phyloP scores from a whole-genome alignment of 2,329 filamentous ascomycete genomes.

The Tolypocladium amazonense region DNA sequence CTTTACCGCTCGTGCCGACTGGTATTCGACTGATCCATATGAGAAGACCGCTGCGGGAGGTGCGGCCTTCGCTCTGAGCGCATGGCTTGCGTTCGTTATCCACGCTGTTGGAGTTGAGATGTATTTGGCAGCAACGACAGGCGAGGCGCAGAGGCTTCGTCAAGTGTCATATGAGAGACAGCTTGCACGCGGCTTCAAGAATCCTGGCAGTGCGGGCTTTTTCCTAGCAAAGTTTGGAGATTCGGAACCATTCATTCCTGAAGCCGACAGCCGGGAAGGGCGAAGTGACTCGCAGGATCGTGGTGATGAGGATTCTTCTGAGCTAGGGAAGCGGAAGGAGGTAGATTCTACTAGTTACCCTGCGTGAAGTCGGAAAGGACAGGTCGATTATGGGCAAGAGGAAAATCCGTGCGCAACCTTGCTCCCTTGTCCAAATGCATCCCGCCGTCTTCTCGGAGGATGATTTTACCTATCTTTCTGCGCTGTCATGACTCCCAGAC shows the following conservation, averaged over 20 bases:
- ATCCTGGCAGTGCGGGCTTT: constrained; percentile 36
- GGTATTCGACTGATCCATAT: constrained; percentile 12
- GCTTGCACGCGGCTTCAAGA: constrained; percentile 38
- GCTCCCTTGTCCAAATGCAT: too few species aligned
- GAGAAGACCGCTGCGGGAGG: constrained; percentile 21
- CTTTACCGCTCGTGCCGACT: constrained; percentile 6
- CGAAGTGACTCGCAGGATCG: too few species aligned
- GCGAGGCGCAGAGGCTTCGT: constrained; percentile 40
- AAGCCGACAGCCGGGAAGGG: too few species aligned
- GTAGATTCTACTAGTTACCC: too few species aligned
- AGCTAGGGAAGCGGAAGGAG: too few species aligned
- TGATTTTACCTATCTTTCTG: too few species aligned
- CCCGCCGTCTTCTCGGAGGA: too few species aligned
- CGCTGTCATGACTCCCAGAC: too few species aligned
- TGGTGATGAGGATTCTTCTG: too few species aligned
- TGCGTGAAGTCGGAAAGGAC: too few species aligned
- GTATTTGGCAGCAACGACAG: constrained; percentile 40
- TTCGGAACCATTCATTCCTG: constrained; percentile 5
- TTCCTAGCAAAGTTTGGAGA: constrained; percentile 23
- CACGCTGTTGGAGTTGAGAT: constrained; percentile 26
- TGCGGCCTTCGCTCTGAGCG: constrained; percentile 26
- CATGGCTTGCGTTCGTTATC: constrained; percentile 39
- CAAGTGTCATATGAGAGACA: constrained; percentile 46
- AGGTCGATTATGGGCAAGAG: too few species aligned
- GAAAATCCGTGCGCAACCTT: too few species aligned